Evolutionary conservation across 2,329 filamentous ascomycete species (phyloP), one percentile per base, ranked within the genome.

Genomic region (Fusarium virguliforme): DNA sequence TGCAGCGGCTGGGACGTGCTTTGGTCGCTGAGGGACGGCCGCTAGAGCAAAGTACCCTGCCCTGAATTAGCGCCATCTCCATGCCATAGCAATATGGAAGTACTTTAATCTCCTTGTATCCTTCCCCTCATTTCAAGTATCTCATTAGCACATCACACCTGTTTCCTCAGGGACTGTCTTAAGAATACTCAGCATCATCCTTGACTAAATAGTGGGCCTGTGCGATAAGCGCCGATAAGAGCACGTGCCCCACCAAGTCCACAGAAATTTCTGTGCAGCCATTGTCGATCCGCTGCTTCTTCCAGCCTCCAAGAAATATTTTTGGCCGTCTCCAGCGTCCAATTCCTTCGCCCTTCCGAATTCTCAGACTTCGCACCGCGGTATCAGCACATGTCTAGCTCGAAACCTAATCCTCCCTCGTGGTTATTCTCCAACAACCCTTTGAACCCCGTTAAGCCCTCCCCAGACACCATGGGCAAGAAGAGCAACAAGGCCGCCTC

Each of bases 391-490:
- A 83, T 83, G 81, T 80, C 79, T 62, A 67, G 74, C 54, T 62
- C 74, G 58, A 73, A 74, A 35, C 67, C 73, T 60, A 71, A 72
- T 58, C 81, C 78, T 73, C 83, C 83, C 30, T 72, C 81, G 55
- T 84, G 83, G 83, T 79, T 84, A 58, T 84, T 84, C 70, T 81
- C 81, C 51, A 84, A 83, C 61, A 84, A 84, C 74, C 70, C 71
- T 55, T 48, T 69, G 32, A 76, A 75, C 58, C 66, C 74, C 37
- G 66, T 71, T 24, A 64, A 64, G 43, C 28, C 59, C 56, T 62
- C 66, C 59, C 48, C 62, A 57, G n/a, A 64, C 50, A 73, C 71
- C 40, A 83, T 83, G 81, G 79, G 75, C 69, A 82, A 80, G 69
- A 75, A 70, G 60, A 73, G 64, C 72, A 58, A 68, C 60, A 68